Evolutionary conservation across 768 basidiomycete species (phyloP).

Genomic region (Sarcodon aspratus): DNA sequence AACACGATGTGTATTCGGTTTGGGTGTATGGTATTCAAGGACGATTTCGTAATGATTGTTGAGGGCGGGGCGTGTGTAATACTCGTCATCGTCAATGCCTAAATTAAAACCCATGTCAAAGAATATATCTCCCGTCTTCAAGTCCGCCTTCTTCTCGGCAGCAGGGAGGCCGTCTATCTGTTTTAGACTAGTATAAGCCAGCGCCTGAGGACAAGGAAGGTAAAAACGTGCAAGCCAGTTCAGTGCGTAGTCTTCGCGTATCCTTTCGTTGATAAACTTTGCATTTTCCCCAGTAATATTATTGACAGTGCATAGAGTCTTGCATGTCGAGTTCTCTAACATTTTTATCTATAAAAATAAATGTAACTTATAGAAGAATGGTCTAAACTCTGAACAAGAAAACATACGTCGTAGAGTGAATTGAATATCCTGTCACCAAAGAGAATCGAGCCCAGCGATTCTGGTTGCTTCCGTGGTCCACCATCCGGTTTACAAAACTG

Average conservation of each 20-base stretch:
- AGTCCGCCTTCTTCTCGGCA: conserved; percentile 83
- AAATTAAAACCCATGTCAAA: conserved; percentile 93
- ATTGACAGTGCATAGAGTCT: conserved; percentile 48
- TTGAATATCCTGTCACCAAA: conserved; percentile 94
- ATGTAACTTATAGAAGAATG: conserved; percentile 4
- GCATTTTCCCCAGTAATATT: conserved; percentile 61
- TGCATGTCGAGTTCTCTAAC: conserved; percentile 73
- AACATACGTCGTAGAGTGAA: conserved; percentile 74
- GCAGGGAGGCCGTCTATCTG: conserved; percentile 82
- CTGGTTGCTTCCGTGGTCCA: conserved; percentile 66
- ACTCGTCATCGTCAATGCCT: conserved; percentile 54
- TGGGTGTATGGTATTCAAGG: conserved; percentile 71
- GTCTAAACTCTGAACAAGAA: background rate
- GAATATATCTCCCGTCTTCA: conserved; percentile 72
- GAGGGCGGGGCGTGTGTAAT: conserved; percentile 51
- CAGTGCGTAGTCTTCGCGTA: conserved; percentile 84
- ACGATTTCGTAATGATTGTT: conserved; percentile 93
- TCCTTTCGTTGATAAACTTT: conserved; percentile 85
- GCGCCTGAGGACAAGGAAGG: too few relatives aligned
- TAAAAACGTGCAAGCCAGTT: conserved; percentile 55
- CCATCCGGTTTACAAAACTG: conserved; percentile 76
- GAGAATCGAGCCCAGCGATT: conserved; percentile 86
- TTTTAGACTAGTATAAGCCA: too few relatives aligned
- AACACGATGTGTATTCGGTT: conserved; percentile 63
- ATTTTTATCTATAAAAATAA: conserved; percentile 55